Percentiles rank a stretch among this genome's conserved stretches.
These are phyloP conservation scores for Colletotrichum chlorophyti DNA, from an alignment of 2,329 filamentous ascomycete species.

Conservation along the genomic window DNA sequence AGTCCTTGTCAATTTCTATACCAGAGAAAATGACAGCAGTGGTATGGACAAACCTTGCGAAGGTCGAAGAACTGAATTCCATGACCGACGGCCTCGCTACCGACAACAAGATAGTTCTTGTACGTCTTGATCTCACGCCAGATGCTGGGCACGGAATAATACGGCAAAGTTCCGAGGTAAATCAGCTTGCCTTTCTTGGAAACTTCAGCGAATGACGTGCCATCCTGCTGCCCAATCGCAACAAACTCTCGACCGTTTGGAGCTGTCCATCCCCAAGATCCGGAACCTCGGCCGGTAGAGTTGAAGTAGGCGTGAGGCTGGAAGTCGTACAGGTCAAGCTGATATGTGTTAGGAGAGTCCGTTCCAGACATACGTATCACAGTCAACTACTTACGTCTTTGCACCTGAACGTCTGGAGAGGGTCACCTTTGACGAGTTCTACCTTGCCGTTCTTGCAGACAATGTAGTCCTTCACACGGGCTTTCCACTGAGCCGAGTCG, in stretches of 20 bases:
- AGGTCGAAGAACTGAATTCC: conserved; percentile 67
- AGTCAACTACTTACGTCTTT: conserved; percentile 37
- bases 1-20: neutral
- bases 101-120: conserved; percentile 38
- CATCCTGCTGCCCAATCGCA: conserved; percentile 47
- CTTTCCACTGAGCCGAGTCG: conserved; percentile 41
- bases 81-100: conserved; percentile 50
- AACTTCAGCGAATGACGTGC: conserved; percentile 51
- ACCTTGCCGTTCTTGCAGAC: conserved; percentile 48
- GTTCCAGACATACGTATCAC: neutral
- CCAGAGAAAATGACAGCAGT: fast-evolving
- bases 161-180: conserved; percentile 49
- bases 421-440: conserved; percentile 45
- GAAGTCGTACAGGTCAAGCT: conserved; percentile 61
- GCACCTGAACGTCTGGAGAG: conserved; percentile 50
- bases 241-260: conserved; percentile 49
- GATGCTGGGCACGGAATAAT: conserved; percentile 36
- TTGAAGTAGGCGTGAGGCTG: conserved; percentile 56
- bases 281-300: conserved; percentile 34
- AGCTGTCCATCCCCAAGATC: conserved; percentile 48
- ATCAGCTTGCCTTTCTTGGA: conserved; percentile 44
- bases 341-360: neutral
- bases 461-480: conserved; percentile 28
- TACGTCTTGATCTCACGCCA: conserved; percentile 46
- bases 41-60: conserved; percentile 42